Evolutionary conservation across 345 rosid genomes (phyloP).

Genomic region (Microthlaspi erraticum): DNA sequence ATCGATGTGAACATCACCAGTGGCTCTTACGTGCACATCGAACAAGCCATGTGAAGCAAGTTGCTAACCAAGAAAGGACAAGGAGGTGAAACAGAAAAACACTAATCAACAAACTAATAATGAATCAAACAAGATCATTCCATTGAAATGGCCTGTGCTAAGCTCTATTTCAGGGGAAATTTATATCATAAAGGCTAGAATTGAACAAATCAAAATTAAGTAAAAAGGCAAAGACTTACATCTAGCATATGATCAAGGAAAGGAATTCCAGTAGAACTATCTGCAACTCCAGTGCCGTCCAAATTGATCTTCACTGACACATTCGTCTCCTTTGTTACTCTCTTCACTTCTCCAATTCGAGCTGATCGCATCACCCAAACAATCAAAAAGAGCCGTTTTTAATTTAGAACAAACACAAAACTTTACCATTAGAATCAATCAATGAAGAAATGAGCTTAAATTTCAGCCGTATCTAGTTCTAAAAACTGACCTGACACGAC

Average conservation of each 20-base stretch:
- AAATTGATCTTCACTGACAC: constrained; percentile 75
- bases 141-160: neutral
- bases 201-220: neutral
- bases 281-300: constrained; percentile 88
- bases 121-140: neutral
- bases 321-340: constrained; percentile 86
- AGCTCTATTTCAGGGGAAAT: neutral
- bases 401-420: neutral
- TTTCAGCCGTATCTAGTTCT: neutral
- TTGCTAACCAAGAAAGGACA: constrained; percentile 60
- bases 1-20: constrained; percentile 90
- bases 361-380: constrained; percentile 27
- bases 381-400: neutral
- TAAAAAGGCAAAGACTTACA: constrained; percentile 44
- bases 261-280: constrained; percentile 74
- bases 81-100: neutral
- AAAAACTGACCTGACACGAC: constrained; percentile 18
- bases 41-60: constrained; percentile 93
- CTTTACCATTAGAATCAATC: neutral
- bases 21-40: constrained; percentile 85
- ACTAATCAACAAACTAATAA: neutral
- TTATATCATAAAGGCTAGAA: neutral
- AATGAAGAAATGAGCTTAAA: constrained; percentile 7
- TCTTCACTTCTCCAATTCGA: constrained; percentile 79
- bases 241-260: constrained; percentile 96